Evolutionary conservation across 2,329 filamentous ascomycete genomes (phyloP), one percentile per base, ranked within the genome.

Genomic region (Sclerotinia glacialis): DNA sequence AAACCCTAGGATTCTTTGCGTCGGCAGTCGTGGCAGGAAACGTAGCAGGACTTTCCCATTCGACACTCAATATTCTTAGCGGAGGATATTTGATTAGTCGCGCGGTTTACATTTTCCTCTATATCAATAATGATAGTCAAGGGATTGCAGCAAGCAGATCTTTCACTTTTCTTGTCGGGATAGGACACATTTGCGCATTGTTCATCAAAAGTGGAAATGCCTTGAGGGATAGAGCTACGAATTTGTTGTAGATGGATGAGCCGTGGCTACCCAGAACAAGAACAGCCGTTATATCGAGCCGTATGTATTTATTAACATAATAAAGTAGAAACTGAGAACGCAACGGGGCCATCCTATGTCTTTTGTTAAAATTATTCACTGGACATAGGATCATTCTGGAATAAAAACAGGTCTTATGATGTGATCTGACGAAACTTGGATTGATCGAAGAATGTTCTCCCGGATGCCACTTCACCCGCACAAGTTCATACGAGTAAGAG

Each of bases 1-100:
- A 80, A 69, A 80, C 78, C 59, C 62, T 80, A 6, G 76, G 76
- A 21, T 72, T 79, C 28, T 80, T 78, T 65, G 77, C 78, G 7
- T 72, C 77, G 0, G 76, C 77, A 11, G 75, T 80, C 1, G 73
- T 78, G 2, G 78, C 78, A 0, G 79, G 74, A 8, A 80, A 78
- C 58, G 52, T 75, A 0, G 77, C 78, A 3, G 72, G 72, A 14
- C 63, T 80, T 23, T 56, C 69, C 26, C 46, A 66, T 26, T 5
- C 42, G 7, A 72, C 71, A 0, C 40, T 74, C 18, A 74, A 74
- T 34, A 50, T 47, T 1, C 52, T 74, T 3, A 56, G 67, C 23
- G 64, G 46, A 1, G 68, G 61, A 12, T 74, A 74, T 28, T 14
- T 74, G 4, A 52, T 64, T 9, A 72, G 67, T 65, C 65, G 72